Evolutionary conservation across 148 eudicot species (phyloP).

Genomic region (Mesembryanthemum crystallinum): DNA sequence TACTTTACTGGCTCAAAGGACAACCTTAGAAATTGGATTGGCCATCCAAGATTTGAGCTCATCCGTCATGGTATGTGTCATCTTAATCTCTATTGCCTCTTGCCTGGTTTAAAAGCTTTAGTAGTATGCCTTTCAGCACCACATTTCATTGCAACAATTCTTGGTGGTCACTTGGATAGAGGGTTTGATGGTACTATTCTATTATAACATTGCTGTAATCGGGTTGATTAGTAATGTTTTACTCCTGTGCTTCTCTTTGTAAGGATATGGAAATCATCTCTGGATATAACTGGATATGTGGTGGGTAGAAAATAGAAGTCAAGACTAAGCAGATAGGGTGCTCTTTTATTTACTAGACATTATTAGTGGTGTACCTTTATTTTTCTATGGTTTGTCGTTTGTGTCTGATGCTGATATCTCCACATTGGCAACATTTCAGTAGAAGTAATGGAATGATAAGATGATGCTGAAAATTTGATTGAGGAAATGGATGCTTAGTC

Average conservation of each 20-base stretch:
- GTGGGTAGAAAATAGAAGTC: neutral
- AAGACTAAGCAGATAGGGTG: neutral
- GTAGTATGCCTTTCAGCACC: neutral
- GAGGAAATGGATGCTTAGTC: neutral
- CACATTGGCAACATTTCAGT: neutral
- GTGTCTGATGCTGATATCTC: neutral
- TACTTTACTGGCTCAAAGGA: slow-evolving; percentile 91
- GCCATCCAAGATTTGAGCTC: slow-evolving; percentile 93
- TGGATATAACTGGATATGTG: neutral
- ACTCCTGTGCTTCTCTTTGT: neutral
- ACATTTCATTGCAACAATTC: neutral
- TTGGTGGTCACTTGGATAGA: neutral
- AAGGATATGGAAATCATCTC: neutral
- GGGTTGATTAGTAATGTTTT: neutral
- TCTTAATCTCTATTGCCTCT: neutral
- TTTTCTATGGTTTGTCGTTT: neutral
- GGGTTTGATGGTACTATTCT: neutral
- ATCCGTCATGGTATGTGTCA: slow-evolving; percentile 72
- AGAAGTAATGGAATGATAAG: neutral
- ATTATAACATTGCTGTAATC: neutral
- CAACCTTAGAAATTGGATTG: slow-evolving; percentile 82
- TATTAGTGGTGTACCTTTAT: neutral
- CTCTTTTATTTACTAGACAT: neutral
- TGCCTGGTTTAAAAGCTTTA: neutral
- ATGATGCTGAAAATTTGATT: neutral